Evolutionary conservation across 2,329 filamentous ascomycete genomes (phyloP).

Genomic region (Fusarium graminum): DNA sequence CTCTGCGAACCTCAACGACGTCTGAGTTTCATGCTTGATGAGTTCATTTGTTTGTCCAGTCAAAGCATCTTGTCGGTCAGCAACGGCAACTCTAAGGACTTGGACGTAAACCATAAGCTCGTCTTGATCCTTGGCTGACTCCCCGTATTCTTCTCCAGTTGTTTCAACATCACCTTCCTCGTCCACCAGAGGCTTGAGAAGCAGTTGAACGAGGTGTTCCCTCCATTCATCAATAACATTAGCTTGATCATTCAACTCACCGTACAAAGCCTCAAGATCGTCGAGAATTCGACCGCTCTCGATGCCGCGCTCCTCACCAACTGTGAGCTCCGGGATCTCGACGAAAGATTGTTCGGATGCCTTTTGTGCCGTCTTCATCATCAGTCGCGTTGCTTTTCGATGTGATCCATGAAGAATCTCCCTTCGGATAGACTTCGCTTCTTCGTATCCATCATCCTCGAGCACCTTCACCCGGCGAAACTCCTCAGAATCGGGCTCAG

Average conservation of each 20-base stretch:
- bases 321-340: slow-evolving; percentile 68
- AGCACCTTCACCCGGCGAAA: slow-evolving; percentile 75
- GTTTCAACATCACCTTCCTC: slow-evolving; percentile 79
- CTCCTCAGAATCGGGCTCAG: slow-evolving; percentile 74
- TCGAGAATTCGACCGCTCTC: slow-evolving; percentile 77
- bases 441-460: slow-evolving; percentile 81
- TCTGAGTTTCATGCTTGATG: slow-evolving; percentile 77
- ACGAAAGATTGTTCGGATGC: slow-evolving; percentile 68
- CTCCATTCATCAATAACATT: slow-evolving; percentile 80
- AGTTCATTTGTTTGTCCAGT: slow-evolving; percentile 83
- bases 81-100: slow-evolving; percentile 78
- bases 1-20: slow-evolving; percentile 70
- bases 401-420: slow-evolving; percentile 77
- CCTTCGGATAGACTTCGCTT: slow-evolving; percentile 80
- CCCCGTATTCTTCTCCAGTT: slow-evolving; percentile 90
- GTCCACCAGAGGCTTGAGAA: slow-evolving; percentile 83
- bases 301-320: slow-evolving; percentile 72
- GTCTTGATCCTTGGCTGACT: slow-evolving; percentile 89
- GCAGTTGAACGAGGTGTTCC: slow-evolving; percentile 76
- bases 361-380: slow-evolving; percentile 71
- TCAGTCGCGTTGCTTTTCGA: slow-evolving; percentile 60
- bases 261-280: slow-evolving; percentile 73
- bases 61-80: slow-evolving; percentile 82
- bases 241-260: slow-evolving; percentile 78
- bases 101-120: slow-evolving; percentile 90